Conservation (phyloP, 2,329 filamentous ascomycete species). For the Xylariaceae sp. region DNA sequence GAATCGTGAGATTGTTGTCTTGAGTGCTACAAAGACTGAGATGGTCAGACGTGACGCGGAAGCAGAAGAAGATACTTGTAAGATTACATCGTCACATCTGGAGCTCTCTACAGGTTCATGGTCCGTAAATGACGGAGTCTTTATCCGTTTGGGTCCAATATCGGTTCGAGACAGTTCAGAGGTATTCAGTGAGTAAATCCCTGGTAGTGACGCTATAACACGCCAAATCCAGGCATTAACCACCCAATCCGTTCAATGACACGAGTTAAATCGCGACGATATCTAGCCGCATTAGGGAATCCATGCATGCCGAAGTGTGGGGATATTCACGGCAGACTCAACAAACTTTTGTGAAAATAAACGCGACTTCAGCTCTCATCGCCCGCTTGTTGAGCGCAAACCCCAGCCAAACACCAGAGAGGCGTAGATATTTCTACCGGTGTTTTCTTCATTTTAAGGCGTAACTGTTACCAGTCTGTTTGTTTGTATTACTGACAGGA, state of each 20-base stretch:
- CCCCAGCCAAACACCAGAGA: neutral
- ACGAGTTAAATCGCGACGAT: neutral
- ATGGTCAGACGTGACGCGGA: neutral
- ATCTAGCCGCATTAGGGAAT: neutral
- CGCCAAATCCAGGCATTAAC: neutral
- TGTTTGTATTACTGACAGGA: neutral
- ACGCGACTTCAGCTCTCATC: neutral
- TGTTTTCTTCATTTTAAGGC: neutral
- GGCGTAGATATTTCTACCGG: neutral
- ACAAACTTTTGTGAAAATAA: neutral
- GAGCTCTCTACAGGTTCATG: neutral
- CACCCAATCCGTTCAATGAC: neutral
- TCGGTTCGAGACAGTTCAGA: no score
- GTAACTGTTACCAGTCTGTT: neutral
- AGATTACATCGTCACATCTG: neutral
- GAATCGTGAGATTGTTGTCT: no score
- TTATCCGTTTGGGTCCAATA: no score
- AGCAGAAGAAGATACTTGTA: neutral
- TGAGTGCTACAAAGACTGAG: no score
- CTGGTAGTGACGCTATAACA: no score
- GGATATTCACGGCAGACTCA: neutral
- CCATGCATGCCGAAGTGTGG: neutral
- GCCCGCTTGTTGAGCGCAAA: neutral
- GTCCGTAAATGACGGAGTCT: no score
- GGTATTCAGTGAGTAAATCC: no score